Conservation (phyloP, 2,329 filamentous ascomycete species). For the Epichloe brachyelytri region DNA sequence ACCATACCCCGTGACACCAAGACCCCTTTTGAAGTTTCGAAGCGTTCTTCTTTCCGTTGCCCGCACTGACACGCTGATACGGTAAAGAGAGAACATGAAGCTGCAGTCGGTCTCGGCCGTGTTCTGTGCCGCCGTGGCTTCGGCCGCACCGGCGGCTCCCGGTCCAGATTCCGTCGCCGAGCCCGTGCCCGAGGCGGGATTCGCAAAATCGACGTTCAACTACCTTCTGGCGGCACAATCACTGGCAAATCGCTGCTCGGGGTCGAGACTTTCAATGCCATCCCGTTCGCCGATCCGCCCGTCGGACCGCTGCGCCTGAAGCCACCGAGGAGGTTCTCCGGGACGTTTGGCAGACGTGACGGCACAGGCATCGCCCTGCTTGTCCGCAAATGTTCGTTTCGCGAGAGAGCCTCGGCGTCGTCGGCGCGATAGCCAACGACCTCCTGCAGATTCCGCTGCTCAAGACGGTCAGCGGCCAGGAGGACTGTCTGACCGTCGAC, state of each 20-base stretch:
- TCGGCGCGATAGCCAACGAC: slow-evolving; percentile 32
- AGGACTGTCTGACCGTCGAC: slow-evolving; percentile 52
- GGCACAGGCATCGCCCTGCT: slow-evolving; percentile 43
- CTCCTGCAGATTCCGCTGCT: slow-evolving; percentile 45
- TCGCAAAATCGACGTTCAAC: slow-evolving; percentile 38
- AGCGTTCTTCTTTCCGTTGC: too few species aligned
- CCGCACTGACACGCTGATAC: neutral
- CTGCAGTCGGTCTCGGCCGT: neutral
- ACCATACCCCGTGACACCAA: too few species aligned
- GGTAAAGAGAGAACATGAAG: neutral
- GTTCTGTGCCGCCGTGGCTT: slow-evolving; percentile 7
- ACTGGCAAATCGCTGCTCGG: slow-evolving; percentile 29
- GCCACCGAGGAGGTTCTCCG: slow-evolving; percentile 47
- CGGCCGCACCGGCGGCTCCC: slow-evolving; percentile 11
- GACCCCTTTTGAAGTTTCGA: too few species aligned
- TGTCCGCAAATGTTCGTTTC: slow-evolving; percentile 63
- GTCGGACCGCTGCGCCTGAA: slow-evolving; percentile 53
- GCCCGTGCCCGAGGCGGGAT: slow-evolving; percentile 20
- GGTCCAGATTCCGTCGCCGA: slow-evolving; percentile 9
- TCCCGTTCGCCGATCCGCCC: slow-evolving; percentile 63
- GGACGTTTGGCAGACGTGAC: slow-evolving; percentile 44
- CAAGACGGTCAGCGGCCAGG: slow-evolving; percentile 39
- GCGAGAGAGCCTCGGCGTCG: slow-evolving; percentile 25
- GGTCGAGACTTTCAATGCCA: slow-evolving; percentile 59
- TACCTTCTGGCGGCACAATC: slow-evolving; percentile 45